These are phyloP conservation scores for Talaromyces piceae DNA, from an alignment of 2,329 filamentous ascomycete genomes.

Conservation along the genomic window DNA sequence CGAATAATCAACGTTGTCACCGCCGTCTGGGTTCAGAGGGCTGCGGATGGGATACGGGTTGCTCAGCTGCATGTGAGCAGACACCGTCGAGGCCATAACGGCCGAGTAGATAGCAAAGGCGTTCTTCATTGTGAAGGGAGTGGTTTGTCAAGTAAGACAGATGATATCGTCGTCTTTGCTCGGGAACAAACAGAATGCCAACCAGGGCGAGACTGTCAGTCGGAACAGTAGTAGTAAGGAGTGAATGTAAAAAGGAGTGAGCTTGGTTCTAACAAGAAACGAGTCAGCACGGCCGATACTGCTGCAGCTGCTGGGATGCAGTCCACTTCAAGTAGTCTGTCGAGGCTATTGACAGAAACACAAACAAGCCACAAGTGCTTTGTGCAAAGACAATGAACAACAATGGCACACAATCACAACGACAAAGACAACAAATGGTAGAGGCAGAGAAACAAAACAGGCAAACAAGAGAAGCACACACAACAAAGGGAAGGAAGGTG, in stretches of 20 bases:
- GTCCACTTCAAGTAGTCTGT: too few species aligned
- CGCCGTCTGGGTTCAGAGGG: constrained; percentile 40
- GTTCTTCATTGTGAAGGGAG: constrained; percentile 23
- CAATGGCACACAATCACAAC: too few species aligned
- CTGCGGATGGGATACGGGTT: constrained; percentile 48
- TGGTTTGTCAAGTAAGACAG: neutral
- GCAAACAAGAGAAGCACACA: neutral
- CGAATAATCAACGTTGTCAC: constrained; percentile 53
- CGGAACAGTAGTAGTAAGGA: neutral
- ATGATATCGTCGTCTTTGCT: constrained; percentile 15
- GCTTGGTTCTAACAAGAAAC: too few species aligned
- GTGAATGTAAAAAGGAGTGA: neutral
- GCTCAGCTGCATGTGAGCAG: constrained; percentile 50
- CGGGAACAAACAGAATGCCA: constrained; percentile 13
- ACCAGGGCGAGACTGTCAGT: constrained; percentile 7
- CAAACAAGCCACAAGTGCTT: neutral
- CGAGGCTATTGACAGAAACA: neutral
- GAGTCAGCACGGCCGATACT: too few species aligned
- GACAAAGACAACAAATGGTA: too few species aligned
- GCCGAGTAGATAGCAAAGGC: constrained; percentile 21
- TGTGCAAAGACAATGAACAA: neutral
- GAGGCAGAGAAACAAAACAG: neutral
- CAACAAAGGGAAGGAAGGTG: neutral
- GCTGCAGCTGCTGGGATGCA: too few species aligned
- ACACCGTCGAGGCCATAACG: constrained; percentile 26